These are phyloP conservation scores for Mycena floridula DNA, from an alignment of 768 basidiomycete genomes.

Conservation along the genomic window DNA sequence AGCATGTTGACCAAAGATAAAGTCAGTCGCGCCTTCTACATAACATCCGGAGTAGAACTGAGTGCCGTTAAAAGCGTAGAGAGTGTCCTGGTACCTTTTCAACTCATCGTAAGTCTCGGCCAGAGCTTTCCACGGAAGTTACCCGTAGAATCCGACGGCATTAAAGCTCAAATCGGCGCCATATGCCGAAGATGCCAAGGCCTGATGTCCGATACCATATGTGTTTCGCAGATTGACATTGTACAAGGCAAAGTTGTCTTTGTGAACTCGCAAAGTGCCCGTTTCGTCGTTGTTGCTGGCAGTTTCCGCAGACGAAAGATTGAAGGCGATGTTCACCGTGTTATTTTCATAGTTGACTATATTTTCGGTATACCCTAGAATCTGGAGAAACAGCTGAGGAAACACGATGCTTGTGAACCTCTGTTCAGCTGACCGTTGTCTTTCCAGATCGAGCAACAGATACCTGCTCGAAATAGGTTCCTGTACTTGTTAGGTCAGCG, in stretches of 20 bases:
- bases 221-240: conserved; percentile 25
- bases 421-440: conserved; percentile 1
- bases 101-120: neutral
- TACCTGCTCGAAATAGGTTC: conserved; percentile 1
- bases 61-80: conserved; percentile 15
- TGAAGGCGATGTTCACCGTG: conserved; percentile 4
- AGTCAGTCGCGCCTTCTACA: conserved; percentile 21
- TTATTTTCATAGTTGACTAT: conserved; percentile 3
- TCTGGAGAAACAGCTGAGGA: neutral
- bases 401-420: neutral
- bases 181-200: conserved; percentile 19
- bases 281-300: conserved; percentile 9
- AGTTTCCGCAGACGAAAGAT: conserved; percentile 4
- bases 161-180: conserved; percentile 18
- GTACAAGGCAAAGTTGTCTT: conserved; percentile 22
- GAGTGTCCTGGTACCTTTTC: conserved; percentile 17
- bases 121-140: neutral
- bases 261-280: conserved; percentile 25
- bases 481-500: neutral
- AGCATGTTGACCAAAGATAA: conserved; percentile 19
- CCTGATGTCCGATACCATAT: conserved; percentile 8
- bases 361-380: conserved; percentile 10
- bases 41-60: conserved; percentile 18
- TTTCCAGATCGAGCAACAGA: neutral
- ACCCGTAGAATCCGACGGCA: conserved; percentile 16